These are phyloP conservation scores for Dicorynia guianensis DNA, from an alignment of 306 rosid species.

Conservation along the genomic window DNA sequence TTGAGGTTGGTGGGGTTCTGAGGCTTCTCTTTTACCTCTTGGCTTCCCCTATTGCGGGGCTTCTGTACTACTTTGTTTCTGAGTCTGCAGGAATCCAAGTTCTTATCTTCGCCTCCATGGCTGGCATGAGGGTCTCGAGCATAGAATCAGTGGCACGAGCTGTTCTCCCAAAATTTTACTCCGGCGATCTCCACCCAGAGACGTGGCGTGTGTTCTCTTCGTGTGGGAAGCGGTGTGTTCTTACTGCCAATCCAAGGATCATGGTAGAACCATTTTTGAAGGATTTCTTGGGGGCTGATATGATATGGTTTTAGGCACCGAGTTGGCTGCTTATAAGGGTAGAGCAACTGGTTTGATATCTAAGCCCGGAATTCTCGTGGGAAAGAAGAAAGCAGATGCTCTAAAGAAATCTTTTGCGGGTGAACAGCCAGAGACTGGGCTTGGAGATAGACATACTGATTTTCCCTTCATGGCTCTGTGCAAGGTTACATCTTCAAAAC, in stretches of 20 bases:
- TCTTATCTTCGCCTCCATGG: constrained; percentile 65
- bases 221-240: constrained; percentile 65
- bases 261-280: constrained; percentile 85
- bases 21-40: constrained; percentile 70
- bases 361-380: constrained; percentile 68
- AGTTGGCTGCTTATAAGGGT: constrained; percentile 53
- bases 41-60: constrained; percentile 68
- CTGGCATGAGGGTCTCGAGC: constrained; percentile 58
- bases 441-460: constrained; percentile 81
- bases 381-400: constrained; percentile 66
- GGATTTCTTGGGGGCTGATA: constrained; percentile 74
- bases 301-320: constrained; percentile 76
- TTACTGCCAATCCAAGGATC: constrained; percentile 79
- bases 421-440: constrained; percentile 66
- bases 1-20: constrained; percentile 76
- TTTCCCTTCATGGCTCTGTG: constrained; percentile 77
- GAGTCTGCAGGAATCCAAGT: constrained; percentile 81
- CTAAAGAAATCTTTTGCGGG: constrained; percentile 58
- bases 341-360: constrained; percentile 78
- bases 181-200: constrained; percentile 63
- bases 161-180: constrained; percentile 79
- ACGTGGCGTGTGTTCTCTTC: constrained; percentile 79
- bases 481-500: constrained; percentile 57
- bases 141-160: constrained; percentile 82
- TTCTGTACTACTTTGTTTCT: constrained; percentile 74